Evolutionary conservation across 164 flowering plant genomes (phyloP), one percentile per base, ranked within the genome.

Genomic region (Aristolochia fimbriata): DNA sequence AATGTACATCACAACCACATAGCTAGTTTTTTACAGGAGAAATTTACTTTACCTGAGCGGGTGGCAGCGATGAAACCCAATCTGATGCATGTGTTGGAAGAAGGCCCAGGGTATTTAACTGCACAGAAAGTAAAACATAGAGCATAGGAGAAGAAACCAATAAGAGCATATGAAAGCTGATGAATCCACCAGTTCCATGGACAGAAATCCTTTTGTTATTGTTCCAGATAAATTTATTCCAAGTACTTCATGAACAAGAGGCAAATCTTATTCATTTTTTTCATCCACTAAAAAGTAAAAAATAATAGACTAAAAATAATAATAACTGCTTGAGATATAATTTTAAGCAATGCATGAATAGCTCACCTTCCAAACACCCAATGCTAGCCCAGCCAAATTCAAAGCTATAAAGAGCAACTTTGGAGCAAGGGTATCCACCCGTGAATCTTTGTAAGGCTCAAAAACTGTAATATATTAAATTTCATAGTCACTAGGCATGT

Each of bases 31-130:
- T n/a, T n/a, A n/a, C 2, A 50, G 22, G 22, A 50, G 1, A n/a
- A 22, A 50, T n/a, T n/a, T 3, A 37, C 5, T 53, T 23, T 63
- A 91, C 99, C 96, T 74, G 96, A 63, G 99, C 83, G 62, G 99
- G 97, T 15, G 95, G 81, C 55, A 94, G 75, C 30, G 97, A 88
- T 63, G 97, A 94, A 60, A 94, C 99, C 99, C 99, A 93, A 60
- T 91, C 99, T 23, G 99, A 91, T 59, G 85, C 84, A 75, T 90
- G 96, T 20, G 99, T 90, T 65, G 99, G 99, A 73, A 93, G 99
- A 73, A 93, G 90, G 37, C 99, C 99, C 79, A 94, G 58, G 4
- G 97, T 76, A 71, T 94, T 94, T 33, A 94, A 93, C 99, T 90
- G 95, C 19, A 23, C 8, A 20, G 30, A 6, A 57, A 37, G 6